A percentile compares a stretch with the other conserved stretches of the same genome.
Evolutionary conservation across 1,284 basidiomycete species (phyloP).

Genomic region (Heterobasidion irregulare): DNA sequence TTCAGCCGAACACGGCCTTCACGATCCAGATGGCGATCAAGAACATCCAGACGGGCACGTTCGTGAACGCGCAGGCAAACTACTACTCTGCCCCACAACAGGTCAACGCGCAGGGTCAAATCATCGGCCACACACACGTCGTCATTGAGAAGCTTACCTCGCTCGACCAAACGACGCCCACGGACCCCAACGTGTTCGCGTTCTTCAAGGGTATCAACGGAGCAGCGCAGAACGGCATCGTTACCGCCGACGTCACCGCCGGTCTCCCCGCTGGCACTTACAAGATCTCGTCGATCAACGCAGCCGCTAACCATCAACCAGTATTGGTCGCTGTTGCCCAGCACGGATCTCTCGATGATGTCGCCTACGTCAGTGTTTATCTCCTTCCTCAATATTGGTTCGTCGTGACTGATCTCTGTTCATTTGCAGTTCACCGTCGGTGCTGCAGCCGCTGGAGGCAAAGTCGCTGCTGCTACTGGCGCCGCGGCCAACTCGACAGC

Average conservation of each 20-base stretch:
- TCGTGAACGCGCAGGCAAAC: slow-evolving; percentile 44
- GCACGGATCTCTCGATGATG: slow-evolving; percentile 55
- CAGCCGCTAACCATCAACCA: slow-evolving; percentile 57
- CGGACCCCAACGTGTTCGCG: slow-evolving; percentile 49
- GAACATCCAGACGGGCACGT: slow-evolving; percentile 43
- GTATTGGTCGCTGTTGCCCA: slow-evolving; percentile 44
- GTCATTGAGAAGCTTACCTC: slow-evolving; percentile 51
- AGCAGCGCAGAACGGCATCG: slow-evolving; percentile 36
- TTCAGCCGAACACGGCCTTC: slow-evolving; percentile 38
- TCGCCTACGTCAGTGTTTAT: slow-evolving; percentile 43
- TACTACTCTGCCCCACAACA: slow-evolving; percentile 53
- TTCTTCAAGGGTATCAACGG: slow-evolving; percentile 66
- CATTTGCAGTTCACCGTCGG: slow-evolving; percentile 39
- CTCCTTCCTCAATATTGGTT: neutral
- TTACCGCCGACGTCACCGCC: slow-evolving; percentile 46
- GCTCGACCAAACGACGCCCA: slow-evolving; percentile 42
- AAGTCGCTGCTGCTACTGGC: slow-evolving; percentile 6
- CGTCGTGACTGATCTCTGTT: neutral
- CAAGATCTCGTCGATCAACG: slow-evolving; percentile 41
- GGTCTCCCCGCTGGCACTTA: slow-evolving; percentile 54
- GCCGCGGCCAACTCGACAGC: slow-evolving; percentile 4
- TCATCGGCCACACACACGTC: slow-evolving; percentile 58
- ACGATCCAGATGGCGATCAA: slow-evolving; percentile 39
- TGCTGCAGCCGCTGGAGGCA: slow-evolving; percentile 8
- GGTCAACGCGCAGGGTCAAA: slow-evolving; percentile 42